Evolutionary conservation across 2,329 filamentous ascomycete species (phyloP).

Genomic region (Verticillium zaregamsianum): DNA sequence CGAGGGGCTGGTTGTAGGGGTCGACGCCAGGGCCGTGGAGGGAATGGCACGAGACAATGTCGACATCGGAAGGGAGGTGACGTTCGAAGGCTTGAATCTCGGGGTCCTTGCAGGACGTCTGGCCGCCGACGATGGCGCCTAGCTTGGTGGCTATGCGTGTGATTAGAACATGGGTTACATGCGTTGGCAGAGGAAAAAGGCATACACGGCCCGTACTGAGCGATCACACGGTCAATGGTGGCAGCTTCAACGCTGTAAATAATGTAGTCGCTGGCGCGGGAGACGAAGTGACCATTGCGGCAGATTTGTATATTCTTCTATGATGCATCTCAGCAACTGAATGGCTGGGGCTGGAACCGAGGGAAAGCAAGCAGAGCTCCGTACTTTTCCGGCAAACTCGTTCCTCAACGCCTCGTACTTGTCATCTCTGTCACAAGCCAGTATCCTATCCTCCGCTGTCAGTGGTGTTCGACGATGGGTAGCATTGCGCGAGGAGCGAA

Average conservation of each 20-base stretch:
- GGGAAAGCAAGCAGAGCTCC: constrained; percentile 51
- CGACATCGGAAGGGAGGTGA: constrained; percentile 80
- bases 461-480: constrained; percentile 1
- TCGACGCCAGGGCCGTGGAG: constrained; percentile 91
- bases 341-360: constrained; percentile 1
- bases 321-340: constrained; percentile 12
- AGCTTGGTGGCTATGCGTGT: constrained; percentile 74
- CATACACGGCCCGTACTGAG: constrained; percentile 85
- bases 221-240: constrained; percentile 81
- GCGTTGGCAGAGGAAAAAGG: constrained; percentile 9
- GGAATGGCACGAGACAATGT: constrained; percentile 94
- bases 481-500: constrained; percentile 17
- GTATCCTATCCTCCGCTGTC: constrained; percentile 57
- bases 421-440: constrained; percentile 90
- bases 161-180: constrained; percentile 7
- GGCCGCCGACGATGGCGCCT: constrained; percentile 91
- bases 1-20: constrained; percentile 82
- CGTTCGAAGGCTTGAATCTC: constrained; percentile 92
- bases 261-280: constrained; percentile 94
- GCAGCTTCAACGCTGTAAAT: constrained; percentile 98
- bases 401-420: constrained; percentile 59
- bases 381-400: constrained; percentile 58
- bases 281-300: constrained; percentile 92
- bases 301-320: constrained; percentile 81
- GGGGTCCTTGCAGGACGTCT: constrained; percentile 96